Conservation (phyloP, 2,329 filamentous ascomycete genomes). For the Fulvia fulva region DNA sequence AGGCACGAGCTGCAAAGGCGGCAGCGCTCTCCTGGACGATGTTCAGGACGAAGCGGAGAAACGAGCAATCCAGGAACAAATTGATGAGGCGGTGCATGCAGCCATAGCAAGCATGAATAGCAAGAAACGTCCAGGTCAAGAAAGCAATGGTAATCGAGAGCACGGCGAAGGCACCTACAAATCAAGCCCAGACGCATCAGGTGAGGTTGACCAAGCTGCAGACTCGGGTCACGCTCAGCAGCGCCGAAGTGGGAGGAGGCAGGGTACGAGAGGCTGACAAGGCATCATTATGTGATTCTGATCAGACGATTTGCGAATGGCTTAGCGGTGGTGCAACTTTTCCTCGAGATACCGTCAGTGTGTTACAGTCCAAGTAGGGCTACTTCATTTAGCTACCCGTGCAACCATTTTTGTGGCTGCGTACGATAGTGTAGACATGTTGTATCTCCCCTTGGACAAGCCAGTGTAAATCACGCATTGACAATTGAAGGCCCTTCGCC, state of each 20-base stretch:
- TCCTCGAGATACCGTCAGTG: background rate
- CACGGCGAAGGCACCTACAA: background rate
- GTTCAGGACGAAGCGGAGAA: conserved; percentile 55
- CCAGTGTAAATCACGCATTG: too few relatives aligned
- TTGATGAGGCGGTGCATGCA: conserved; percentile 33
- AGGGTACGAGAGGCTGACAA: background rate
- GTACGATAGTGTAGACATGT: background rate
- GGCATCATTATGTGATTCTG: background rate
- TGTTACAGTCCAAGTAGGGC: background rate
- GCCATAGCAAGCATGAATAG: conserved; percentile 10
- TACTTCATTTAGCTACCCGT: background rate
- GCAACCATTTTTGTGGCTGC: background rate
- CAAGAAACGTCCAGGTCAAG: conserved; percentile 10
- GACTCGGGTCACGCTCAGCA: background rate
- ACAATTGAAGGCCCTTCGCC: too few relatives aligned
- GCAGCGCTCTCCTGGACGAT: conserved; percentile 51
- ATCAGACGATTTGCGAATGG: background rate
- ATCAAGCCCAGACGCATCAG: background rate
- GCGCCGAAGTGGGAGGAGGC: background rate
- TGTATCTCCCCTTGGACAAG: too few relatives aligned
- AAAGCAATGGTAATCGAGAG: background rate
- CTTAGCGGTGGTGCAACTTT: background rate
- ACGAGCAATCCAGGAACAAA: conserved; percentile 47
- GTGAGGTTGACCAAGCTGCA: background rate
- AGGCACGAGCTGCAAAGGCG: conserved; percentile 48